Base-by-base conservation (phyloP, 495 filamentous ascomycete species). In the Penicillium maclennaniae region DNA sequence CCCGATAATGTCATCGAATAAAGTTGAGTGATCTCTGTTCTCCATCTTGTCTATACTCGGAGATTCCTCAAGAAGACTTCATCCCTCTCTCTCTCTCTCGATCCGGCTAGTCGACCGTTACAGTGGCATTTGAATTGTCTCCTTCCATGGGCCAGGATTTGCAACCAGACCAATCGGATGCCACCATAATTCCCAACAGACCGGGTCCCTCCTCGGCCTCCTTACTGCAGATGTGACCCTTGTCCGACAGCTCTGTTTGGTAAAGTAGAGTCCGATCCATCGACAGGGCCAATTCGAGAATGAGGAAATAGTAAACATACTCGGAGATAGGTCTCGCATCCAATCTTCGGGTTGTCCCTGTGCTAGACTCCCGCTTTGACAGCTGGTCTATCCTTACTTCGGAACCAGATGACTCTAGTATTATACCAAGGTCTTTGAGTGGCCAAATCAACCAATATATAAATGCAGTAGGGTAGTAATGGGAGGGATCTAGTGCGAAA, bases 91-190 rank as follows among this genome's bases (percentile, higher is more conserved):
- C 27, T 16, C 27, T 26, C 4, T 12, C 37, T 49, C 37, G 16
- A 63, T 49, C 19, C 14, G 50, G 60, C 47, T 63, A 60, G 57
- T 49, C 49, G 49, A 49, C 59, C 61, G 58, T 64, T 64, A 36
- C 31, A n/a, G n/a, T n/a, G 50, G 58, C 50, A 53, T 55, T 55
- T 59, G 6, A 15, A 44, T 9, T 12, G 1, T 7, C 27, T 26
- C 43, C 38, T 52, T 39, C 28, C 38, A 37, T 12, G 42, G 43
- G 48, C 26, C 36, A 9, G 6, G 23, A 46, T 58, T 36, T 8
- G 14, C 17, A 41, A 39, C 17, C 40, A 34, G 43, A 40, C 56
- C 56, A 59, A 55, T 31, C 52, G 47, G 52, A 48, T 45, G 23
- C 9, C 14, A 10, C 20, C 25, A 26, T 41, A 51, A 41, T 40